Percentiles rank a stretch among this genome's conserved stretches.
phyloP scores from a whole-genome alignment of 2,329 filamentous ascomycete genomes.

The Talaromyces sp. region DNA sequence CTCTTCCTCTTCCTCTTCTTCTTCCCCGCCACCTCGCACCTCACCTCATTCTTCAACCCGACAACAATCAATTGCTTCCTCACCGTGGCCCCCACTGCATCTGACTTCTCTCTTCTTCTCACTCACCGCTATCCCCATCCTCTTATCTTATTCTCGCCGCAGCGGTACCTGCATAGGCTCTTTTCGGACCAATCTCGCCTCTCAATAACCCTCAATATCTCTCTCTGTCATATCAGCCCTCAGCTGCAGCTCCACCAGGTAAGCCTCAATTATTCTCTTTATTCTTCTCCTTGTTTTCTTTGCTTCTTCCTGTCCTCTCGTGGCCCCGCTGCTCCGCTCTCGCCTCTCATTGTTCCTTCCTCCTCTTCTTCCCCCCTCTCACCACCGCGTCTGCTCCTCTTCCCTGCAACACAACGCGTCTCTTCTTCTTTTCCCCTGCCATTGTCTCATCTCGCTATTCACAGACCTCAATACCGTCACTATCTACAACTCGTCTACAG shows the following conservation, averaged over 20 bases:
- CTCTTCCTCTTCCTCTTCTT: neutral
- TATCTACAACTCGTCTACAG: neutral
- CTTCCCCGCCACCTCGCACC: neutral
- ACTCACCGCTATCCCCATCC: neutral
- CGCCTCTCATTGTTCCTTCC: neutral
- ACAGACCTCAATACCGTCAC: neutral
- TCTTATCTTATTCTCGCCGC: neutral
- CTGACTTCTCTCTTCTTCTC: neutral
- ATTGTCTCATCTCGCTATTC: neutral
- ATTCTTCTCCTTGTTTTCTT: neutral
- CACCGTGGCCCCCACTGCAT: neutral
- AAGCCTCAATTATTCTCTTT: neutral
- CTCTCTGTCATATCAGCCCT: neutral
- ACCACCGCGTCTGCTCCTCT: neutral
- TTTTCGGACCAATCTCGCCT: neutral
- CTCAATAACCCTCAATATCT: neutral
- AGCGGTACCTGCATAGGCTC: neutral
- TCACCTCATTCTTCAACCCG: neutral
- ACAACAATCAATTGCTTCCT: neutral
- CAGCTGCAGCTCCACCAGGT: neutral
- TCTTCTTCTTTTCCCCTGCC: neutral
- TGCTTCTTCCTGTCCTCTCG: neutral
- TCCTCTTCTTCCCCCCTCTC: neutral
- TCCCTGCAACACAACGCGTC: neutral
- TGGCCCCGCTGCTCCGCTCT: too few relatives aligned